These are phyloP conservation scores for Geosmithia morbida DNA, from an alignment of 2,329 filamentous ascomycete genomes.

Conservation along the genomic window DNA sequence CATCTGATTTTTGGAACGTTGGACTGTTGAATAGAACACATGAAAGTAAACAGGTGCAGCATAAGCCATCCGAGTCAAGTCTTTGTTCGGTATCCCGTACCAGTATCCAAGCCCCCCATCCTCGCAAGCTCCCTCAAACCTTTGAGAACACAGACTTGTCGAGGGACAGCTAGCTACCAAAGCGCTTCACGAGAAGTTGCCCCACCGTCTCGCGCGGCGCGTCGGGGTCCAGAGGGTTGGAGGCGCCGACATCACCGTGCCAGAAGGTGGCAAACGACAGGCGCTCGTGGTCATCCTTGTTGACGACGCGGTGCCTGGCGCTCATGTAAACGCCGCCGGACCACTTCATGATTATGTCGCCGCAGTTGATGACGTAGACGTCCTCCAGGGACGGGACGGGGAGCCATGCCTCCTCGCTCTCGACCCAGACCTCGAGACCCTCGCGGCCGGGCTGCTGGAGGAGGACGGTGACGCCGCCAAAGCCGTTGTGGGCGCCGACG, in stretches of 20 bases:
- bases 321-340: constrained; percentile 13
- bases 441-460: constrained; percentile 13
- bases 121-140: too few species aligned
- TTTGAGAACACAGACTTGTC: constrained; percentile 1
- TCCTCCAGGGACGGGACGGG: constrained; percentile 14
- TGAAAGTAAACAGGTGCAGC: too few species aligned
- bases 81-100: too few species aligned
- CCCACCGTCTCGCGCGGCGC: constrained; percentile 9
- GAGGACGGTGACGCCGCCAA: constrained; percentile 13
- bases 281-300: constrained; percentile 9
- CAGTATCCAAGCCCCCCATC: too few species aligned
- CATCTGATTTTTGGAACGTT: too few species aligned
- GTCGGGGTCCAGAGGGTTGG: constrained; percentile 9
- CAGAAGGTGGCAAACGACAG: constrained; percentile 8
- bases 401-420: constrained; percentile 11
- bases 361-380: constrained; percentile 21
- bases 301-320: constrained; percentile 14
- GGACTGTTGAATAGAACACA: too few species aligned
- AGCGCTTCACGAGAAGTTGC: constrained; percentile 8
- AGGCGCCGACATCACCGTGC: constrained; percentile 11
- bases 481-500: constrained; percentile 15
- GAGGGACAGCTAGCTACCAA: constrained; percentile 4
- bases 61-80: too few species aligned
- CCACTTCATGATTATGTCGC: constrained; percentile 19
- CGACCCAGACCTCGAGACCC: constrained; percentile 14